Evolutionary conservation across 495 filamentous ascomycete species (phyloP).

Genomic region (Hypoxylon perforatum): DNA sequence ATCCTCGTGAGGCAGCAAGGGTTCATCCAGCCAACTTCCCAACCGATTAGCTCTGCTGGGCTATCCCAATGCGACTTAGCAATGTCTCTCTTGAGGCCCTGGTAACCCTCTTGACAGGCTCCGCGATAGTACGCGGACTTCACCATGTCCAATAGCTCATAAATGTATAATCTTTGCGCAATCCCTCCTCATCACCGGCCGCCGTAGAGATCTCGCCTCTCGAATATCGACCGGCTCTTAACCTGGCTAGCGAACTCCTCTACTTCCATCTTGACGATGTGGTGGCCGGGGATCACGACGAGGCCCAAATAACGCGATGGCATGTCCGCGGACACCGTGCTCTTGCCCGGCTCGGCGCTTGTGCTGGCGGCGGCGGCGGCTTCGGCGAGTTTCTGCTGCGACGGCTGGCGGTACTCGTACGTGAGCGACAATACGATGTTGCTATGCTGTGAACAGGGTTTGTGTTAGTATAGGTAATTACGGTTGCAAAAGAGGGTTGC

Average conservation of each 20-base stretch:
- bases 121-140: neutral
- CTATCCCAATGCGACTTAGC: neutral
- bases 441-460: slow-evolving; percentile 48
- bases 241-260: slow-evolving; percentile 73
- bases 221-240: slow-evolving; percentile 38
- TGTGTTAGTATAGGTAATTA: neutral
- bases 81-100: neutral
- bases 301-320: slow-evolving; percentile 87
- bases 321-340: slow-evolving; percentile 72
- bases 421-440: slow-evolving; percentile 89
- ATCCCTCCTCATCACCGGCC: slow-evolving; percentile 15
- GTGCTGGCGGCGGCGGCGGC: slow-evolving; percentile 56
- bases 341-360: slow-evolving; percentile 47
- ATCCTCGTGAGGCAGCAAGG: neutral
- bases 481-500: neutral
- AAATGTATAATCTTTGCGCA: neutral
- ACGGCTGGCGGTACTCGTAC: slow-evolving; percentile 85
- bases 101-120: neutral
- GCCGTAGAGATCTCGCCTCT: slow-evolving; percentile 32
- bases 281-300: slow-evolving; percentile 87
- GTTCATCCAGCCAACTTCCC: neutral
- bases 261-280: slow-evolving; percentile 88
- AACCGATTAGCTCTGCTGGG: neutral
- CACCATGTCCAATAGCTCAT: too few relatives aligned
- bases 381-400: slow-evolving; percentile 60